phyloP scores from a whole-genome alignment of 2,329 filamentous ascomycete species.

The Beauveria sp. region DNA sequence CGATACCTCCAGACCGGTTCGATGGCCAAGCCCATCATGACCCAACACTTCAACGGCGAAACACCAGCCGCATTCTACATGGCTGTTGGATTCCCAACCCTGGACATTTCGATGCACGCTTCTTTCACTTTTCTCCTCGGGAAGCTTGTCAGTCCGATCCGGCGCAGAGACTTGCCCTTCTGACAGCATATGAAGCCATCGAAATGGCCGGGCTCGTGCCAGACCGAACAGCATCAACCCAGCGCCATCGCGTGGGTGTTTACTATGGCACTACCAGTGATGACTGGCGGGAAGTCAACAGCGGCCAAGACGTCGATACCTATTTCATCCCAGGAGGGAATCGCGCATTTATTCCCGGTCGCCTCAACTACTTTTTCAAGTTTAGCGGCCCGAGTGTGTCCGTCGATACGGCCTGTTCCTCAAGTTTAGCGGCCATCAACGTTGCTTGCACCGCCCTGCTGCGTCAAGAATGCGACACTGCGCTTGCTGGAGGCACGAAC shows the following conservation, averaged over 20 bases:
- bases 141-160: slow-evolving; percentile 62
- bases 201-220: slow-evolving; percentile 60
- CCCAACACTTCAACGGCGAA: not conserved
- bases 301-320: slow-evolving; percentile 55
- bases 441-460: slow-evolving; percentile 34
- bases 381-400: slow-evolving; percentile 66
- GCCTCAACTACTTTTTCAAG: slow-evolving; percentile 73
- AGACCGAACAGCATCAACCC: slow-evolving; percentile 59
- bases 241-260: slow-evolving; percentile 53
- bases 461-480: slow-evolving; percentile 56
- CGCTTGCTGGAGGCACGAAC: slow-evolving; percentile 56
- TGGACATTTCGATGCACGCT: slow-evolving; percentile 63
- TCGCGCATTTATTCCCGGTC: slow-evolving; percentile 39
- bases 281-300: slow-evolving; percentile 71
- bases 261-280: slow-evolving; percentile 71
- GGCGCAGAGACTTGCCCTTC: slow-evolving; percentile 62
- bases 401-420: slow-evolving; percentile 74
- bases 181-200: slow-evolving; percentile 69
- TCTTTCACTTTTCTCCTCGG: slow-evolving; percentile 74
- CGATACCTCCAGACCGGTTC: too few relatives aligned
- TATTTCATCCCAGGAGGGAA: slow-evolving; percentile 38
- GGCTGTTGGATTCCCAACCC: slow-evolving; percentile 46
- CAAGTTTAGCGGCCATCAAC: slow-evolving; percentile 63
- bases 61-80: not conserved
- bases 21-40: too few relatives aligned